Conservation (phyloP, 345 rosid genomes). For the Eucalyptus tenuipes region DNA sequence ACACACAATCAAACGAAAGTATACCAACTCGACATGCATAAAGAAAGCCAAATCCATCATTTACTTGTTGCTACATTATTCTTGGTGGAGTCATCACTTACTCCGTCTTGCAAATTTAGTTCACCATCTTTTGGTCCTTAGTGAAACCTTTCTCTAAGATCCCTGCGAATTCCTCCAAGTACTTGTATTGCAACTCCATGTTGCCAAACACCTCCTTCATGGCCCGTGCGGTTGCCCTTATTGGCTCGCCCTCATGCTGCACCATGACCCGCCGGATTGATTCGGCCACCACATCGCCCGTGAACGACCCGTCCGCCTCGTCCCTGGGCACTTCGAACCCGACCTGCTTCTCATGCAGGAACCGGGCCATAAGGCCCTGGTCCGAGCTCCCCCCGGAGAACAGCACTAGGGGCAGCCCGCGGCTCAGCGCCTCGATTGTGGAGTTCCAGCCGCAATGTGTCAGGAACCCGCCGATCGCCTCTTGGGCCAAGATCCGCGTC, state of each 20-base stretch:
- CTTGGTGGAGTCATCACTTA: too few relatives aligned
- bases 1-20: too few relatives aligned
- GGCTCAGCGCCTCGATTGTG: slow-evolving; percentile 1
- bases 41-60: too few relatives aligned
- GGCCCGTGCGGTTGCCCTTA: neutral
- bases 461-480: slow-evolving; percentile 11
- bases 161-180: neutral
- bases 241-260: neutral
- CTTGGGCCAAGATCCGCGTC: neutral
- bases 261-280: neutral
- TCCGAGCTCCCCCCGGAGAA: neutral
- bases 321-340: slow-evolving; percentile 6
- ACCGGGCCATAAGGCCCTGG: slow-evolving; percentile 1
- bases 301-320: slow-evolving; percentile 1
- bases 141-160: neutral
- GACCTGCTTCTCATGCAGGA: neutral
- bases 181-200: neutral
- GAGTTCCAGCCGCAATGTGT: slow-evolving; percentile 11
- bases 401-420: neutral
- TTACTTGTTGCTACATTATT: too few relatives aligned
- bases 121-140: neutral
- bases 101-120: neutral
- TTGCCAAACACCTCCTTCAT: neutral
- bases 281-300: neutral
- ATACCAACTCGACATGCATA: too few relatives aligned